phyloP scores from a whole-genome alignment of 208 protist species.

The Crithidia bombi region DNA sequence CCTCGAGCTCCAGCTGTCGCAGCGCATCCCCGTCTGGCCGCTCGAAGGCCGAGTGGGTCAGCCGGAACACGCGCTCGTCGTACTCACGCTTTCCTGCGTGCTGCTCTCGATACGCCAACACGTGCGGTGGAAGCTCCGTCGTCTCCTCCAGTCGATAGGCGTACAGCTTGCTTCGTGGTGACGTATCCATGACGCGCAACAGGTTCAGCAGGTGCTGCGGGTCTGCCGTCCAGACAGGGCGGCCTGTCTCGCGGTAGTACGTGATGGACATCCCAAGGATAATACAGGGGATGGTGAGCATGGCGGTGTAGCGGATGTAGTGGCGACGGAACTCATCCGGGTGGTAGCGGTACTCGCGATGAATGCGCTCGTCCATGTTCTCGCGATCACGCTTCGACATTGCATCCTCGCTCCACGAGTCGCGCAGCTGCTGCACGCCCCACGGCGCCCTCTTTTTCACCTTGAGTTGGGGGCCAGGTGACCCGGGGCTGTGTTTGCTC shows the following conservation, averaged over 20 bases:
- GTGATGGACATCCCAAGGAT: constrained; percentile 36
- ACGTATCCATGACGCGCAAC: constrained; percentile 68
- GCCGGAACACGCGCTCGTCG: constrained; percentile 39
- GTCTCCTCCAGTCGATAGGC: constrained; percentile 56
- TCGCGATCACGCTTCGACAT: constrained; percentile 78
- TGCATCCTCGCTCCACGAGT: constrained; percentile 84
- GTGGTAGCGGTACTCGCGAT: constrained; percentile 88
- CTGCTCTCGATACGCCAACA: constrained; percentile 46
- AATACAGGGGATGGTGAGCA: constrained; percentile 57
- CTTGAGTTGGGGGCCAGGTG: constrained; percentile 31
- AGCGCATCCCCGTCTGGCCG: constrained; percentile 36
- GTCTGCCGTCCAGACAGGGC: constrained; percentile 67
- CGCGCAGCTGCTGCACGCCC: constrained; percentile 82
- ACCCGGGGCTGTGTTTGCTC: constrained; percentile 12
- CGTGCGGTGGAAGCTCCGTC: constrained; percentile 64
- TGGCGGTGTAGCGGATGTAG: constrained; percentile 57
- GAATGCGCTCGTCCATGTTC: constrained; percentile 81
- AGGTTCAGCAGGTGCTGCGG: constrained; percentile 76
- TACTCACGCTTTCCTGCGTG: constrained; percentile 38
- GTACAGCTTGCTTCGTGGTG: constrained; percentile 75
- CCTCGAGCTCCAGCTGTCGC: constrained; percentile 41
- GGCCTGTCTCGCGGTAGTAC: constrained; percentile 69
- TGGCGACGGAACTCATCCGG: constrained; percentile 70
- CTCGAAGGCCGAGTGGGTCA: constrained; percentile 51
- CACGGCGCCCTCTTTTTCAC: constrained; percentile 69